Evolutionary conservation across 345 rosid species (phyloP).

Genomic region (Sisymbrium altissimum): DNA sequence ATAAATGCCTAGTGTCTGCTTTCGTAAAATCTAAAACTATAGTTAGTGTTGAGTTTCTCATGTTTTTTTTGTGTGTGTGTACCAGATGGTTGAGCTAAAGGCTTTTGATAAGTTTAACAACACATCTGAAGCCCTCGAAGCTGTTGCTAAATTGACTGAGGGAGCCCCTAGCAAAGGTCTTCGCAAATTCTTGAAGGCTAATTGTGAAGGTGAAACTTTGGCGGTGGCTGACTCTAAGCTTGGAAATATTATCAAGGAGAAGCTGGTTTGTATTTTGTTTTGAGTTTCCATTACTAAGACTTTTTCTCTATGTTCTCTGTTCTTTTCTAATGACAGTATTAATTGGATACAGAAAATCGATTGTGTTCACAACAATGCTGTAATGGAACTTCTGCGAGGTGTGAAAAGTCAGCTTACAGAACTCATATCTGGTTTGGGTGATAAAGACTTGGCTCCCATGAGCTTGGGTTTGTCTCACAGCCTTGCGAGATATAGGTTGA

Average conservation of each 20-base stretch:
- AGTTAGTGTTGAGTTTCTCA: background rate
- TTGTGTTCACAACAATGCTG: conserved; percentile 75
- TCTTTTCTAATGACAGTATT: background rate
- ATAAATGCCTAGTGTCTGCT: background rate
- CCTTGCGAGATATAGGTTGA: conserved; percentile 76
- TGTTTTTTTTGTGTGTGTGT: background rate
- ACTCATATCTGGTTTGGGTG: conserved; percentile 72
- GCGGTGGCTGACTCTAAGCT: conserved; percentile 88
- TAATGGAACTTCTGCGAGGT: conserved; percentile 84
- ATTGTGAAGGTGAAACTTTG: conserved; percentile 61
- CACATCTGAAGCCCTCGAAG: conserved; percentile 72
- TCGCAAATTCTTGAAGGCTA: conserved; percentile 59
- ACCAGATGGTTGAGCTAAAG: conserved; percentile 63
- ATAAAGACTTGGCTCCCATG: conserved; percentile 83
- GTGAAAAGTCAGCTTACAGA: conserved; percentile 79
- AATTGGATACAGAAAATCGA: conserved; percentile 58
- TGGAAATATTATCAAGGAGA: conserved; percentile 83
- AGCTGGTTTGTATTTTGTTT: conserved; percentile 47
- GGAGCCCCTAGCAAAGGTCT: conserved; percentile 65
- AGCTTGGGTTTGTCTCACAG: conserved; percentile 90
- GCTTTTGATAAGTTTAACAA: conserved; percentile 78
- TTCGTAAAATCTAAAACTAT: background rate
- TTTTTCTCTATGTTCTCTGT: background rate
- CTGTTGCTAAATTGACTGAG: conserved; percentile 63
- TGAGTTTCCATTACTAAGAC: background rate